A percentile compares a stretch with the other conserved stretches of the same genome.
Conservation (phyloP, 768 basidiomycete species). For the Agrocybe pediades region DNA sequence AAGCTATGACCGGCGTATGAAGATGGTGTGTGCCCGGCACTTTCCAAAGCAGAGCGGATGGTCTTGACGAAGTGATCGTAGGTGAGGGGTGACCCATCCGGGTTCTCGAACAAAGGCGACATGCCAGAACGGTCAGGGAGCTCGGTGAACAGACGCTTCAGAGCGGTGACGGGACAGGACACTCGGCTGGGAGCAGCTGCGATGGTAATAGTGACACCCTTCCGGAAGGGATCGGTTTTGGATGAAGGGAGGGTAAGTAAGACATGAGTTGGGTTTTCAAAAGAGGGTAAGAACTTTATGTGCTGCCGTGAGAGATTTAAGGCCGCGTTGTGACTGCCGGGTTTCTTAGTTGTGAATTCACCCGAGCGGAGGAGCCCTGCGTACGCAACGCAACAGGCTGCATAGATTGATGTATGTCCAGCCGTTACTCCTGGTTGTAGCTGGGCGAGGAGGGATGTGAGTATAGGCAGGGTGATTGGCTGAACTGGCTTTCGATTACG, state of each 20-base stretch:
- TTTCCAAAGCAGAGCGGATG: conserved; percentile 1
- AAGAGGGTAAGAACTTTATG: conserved; percentile 18
- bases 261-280: conserved; percentile 22
- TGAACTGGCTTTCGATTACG: not conserved
- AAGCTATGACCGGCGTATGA: conserved; percentile 28
- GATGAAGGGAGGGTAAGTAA: conserved; percentile 31
- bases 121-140: not conserved
- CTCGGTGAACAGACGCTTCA: not conserved
- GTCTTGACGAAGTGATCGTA: conserved; percentile 14
- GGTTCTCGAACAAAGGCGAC: conserved; percentile 12
- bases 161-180: conserved; percentile 3
- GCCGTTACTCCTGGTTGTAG: not conserved
- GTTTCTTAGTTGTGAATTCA: not conserved
- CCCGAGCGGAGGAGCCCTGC: not conserved
- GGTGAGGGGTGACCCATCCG: conserved; percentile 8
- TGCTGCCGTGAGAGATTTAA: not conserved
- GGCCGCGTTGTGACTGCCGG: not conserved
- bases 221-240: conserved; percentile 38
- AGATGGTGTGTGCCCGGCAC: conserved; percentile 14
- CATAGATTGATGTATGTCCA: not conserved
- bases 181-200: not conserved
- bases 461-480: too few relatives aligned
- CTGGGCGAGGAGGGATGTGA: too few relatives aligned
- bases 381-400: not conserved
- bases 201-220: conserved; percentile 6